Conservation (phyloP, 2,329 filamentous ascomycete species). For the Aspergillus ustus region DNA sequence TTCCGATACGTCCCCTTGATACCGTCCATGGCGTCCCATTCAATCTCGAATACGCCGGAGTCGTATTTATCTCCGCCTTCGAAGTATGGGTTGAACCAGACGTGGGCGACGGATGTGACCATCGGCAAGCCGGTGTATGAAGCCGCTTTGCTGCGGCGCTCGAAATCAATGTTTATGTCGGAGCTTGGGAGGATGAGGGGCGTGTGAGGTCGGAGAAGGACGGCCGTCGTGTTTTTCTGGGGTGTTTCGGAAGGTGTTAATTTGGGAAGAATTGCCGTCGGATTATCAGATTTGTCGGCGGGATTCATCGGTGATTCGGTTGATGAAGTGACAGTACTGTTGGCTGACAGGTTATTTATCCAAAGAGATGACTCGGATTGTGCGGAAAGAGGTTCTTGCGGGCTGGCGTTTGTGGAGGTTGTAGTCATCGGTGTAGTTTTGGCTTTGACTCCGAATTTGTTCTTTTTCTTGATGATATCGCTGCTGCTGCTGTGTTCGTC, state of each 20-base stretch:
- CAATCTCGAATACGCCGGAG: constrained; percentile 71
- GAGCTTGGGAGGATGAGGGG: constrained; percentile 75
- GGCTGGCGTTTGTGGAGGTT: constrained; percentile 12
- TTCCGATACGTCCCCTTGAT: constrained; percentile 88
- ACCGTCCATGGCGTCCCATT: constrained; percentile 85
- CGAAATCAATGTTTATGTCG: constrained; percentile 89
- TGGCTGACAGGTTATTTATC: constrained; percentile 15
- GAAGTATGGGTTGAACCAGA: constrained; percentile 97
- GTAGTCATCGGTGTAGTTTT: background rate
- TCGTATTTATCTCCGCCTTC: constrained; percentile 76
- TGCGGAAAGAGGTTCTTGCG: background rate
- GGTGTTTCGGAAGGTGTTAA: constrained; percentile 41
- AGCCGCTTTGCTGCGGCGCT: constrained; percentile 76
- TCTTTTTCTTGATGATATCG: constrained; percentile 5
- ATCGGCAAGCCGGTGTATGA: constrained; percentile 79
- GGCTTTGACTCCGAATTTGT: background rate
- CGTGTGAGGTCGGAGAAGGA: constrained; percentile 74
- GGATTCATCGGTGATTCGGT: background rate
- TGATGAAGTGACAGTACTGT: constrained; percentile 16
- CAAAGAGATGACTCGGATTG: constrained; percentile 17
- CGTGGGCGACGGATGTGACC: constrained; percentile 90
- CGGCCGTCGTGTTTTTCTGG: constrained; percentile 65
- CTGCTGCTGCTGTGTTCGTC: constrained; percentile 10
- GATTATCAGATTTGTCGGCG: background rate
- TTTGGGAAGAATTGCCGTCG: background rate